phyloP scores from a whole-genome alignment of 192 early-diverging fungal genomes.

The Linnemannia exigua region DNA sequence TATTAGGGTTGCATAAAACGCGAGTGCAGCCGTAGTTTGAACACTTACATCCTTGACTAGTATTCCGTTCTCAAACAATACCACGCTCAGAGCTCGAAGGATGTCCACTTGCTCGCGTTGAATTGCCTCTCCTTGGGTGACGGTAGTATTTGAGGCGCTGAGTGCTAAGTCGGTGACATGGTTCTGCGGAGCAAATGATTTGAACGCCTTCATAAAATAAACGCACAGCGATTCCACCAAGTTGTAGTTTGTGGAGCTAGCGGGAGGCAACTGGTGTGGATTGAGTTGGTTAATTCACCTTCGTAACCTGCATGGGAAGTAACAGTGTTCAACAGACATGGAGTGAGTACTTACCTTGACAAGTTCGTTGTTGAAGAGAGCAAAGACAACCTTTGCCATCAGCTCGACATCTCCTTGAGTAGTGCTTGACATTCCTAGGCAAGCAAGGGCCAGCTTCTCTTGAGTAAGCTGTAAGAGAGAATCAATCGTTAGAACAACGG shows the following conservation, averaged over 20 bases:
- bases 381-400: constrained; percentile 25
- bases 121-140: constrained; percentile 2
- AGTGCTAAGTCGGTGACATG: neutral
- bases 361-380: constrained; percentile 35
- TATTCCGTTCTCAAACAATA: constrained; percentile 63
- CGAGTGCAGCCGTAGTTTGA: neutral
- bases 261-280: neutral
- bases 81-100: constrained; percentile 64
- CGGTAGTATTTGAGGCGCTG: neutral
- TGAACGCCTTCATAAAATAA: constrained; percentile 26
- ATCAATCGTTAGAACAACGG: neutral
- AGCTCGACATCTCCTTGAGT: constrained; percentile 17
- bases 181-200: neutral
- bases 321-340: neutral
- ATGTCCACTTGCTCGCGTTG: constrained; percentile 57
- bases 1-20: neutral
- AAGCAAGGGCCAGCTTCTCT: constrained; percentile 23
- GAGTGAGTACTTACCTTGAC: constrained; percentile 32
- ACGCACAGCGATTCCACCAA: constrained; percentile 11
- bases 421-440: neutral
- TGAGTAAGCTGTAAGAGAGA: constrained; percentile 10
- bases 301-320: neutral
- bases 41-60: constrained; percentile 56
- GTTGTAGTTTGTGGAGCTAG: neutral
- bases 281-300: neutral